phyloP scores from a whole-genome alignment of 257 asterid genomes.

The Coffea eugenioides region DNA sequence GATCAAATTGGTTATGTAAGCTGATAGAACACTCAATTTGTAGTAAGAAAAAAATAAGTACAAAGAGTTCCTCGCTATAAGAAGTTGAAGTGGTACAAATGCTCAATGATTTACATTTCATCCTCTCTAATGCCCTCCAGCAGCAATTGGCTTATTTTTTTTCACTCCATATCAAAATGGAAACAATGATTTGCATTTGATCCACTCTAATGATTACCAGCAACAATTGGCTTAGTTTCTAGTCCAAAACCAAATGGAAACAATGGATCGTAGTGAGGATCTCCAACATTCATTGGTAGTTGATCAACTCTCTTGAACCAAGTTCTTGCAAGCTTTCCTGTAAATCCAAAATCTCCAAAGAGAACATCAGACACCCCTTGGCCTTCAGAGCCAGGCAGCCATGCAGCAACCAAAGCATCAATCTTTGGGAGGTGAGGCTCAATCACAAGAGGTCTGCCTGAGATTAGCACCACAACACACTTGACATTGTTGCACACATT shows the following conservation, averaged over 20 bases:
- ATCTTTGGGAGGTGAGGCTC: slow-evolving; percentile 42
- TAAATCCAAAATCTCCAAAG: slow-evolving; percentile 56
- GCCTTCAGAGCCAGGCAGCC: slow-evolving; percentile 71
- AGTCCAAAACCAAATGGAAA: slow-evolving; percentile 57
- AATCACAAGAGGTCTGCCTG: slow-evolving; percentile 52
- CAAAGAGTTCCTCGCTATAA: too few species aligned
- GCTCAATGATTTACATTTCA: too few species aligned
- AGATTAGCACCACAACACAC: slow-evolving; percentile 49
- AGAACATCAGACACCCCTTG: slow-evolving; percentile 56
- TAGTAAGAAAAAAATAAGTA: too few species aligned
- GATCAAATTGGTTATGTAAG: too few species aligned
- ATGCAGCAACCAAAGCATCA: slow-evolving; percentile 59
- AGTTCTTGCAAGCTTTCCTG: slow-evolving; percentile 57
- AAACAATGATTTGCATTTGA: slow-evolving; percentile 23
- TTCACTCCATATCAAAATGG: slow-evolving; percentile 52
- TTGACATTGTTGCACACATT: slow-evolving; percentile 40
- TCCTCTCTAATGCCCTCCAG: too few species aligned
- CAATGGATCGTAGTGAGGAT: slow-evolving; percentile 55
- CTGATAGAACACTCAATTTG: too few species aligned
- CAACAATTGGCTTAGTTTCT: slow-evolving; percentile 27
- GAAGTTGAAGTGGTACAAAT: too few species aligned
- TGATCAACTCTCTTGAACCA: slow-evolving; percentile 62
- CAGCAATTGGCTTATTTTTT: slow-evolving; percentile 3
- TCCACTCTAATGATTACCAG: neutral
- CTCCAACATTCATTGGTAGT: slow-evolving; percentile 68